Percentiles rank a stretch among this genome's conserved stretches.
Conservation (phyloP, 140 eudicot species). For the Bidens hawaiensis region DNA sequence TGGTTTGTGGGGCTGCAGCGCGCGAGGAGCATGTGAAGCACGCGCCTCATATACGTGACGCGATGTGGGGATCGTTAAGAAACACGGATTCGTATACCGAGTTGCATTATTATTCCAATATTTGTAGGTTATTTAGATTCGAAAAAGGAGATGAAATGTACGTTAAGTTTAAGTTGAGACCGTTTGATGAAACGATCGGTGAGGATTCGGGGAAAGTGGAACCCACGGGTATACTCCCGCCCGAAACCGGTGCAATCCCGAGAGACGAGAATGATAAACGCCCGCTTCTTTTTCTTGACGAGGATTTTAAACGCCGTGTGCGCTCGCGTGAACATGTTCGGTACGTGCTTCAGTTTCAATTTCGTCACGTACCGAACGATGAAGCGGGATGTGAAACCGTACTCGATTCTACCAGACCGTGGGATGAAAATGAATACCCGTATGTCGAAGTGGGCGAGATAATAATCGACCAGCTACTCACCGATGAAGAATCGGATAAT, state of each 20-base stretch:
- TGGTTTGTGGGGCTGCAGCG: conserved; percentile 44
- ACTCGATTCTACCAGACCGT: conserved; percentile 51
- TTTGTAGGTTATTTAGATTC: conserved; percentile 46
- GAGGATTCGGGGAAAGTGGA: conserved; percentile 50
- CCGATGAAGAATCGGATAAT: conserved; percentile 22
- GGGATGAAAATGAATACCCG: conserved; percentile 44
- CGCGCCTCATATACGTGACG: conserved; percentile 47
- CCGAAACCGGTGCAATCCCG: conserved; percentile 59
- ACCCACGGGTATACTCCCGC: conserved; percentile 42
- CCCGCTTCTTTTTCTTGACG: conserved; percentile 38
- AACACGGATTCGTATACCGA: conserved; percentile 35
- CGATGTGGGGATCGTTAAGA: conserved; percentile 53
- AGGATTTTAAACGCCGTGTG: conserved; percentile 41
- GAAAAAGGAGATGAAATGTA: conserved; percentile 48
- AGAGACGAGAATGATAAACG: conserved; percentile 42
- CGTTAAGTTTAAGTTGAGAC: conserved; percentile 44
- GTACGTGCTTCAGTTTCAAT: conserved; percentile 39
- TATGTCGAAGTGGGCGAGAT: conserved; percentile 41
- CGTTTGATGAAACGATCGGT: conserved; percentile 30
- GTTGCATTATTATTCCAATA: conserved; percentile 51
- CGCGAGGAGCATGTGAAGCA: conserved; percentile 52
- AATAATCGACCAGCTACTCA: conserved; percentile 25
- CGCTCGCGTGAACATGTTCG: conserved; percentile 24
- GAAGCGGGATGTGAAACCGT: conserved; percentile 30
- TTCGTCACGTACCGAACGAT: conserved; percentile 29